Percentiles rank a stretch among this genome's conserved stretches.
Conservation (phyloP, 148 eudicot genomes). For the Simmondsia chinensis region DNA sequence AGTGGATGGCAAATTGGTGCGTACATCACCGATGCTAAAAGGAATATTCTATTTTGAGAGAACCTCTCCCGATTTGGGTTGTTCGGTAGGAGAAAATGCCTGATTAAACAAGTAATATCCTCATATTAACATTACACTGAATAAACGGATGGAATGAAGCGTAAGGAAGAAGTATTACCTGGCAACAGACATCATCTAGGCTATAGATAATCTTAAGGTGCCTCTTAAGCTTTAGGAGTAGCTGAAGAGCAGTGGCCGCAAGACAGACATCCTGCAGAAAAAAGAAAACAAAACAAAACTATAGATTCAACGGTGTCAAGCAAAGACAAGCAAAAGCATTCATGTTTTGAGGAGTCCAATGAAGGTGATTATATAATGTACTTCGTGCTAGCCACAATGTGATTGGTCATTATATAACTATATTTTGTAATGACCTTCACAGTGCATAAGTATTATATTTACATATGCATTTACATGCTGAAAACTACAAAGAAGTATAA, state of each 20-base stretch:
- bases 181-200: conserved; percentile 86
- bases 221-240: conserved; percentile 84
- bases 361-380: no score
- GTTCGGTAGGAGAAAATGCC: conserved; percentile 89
- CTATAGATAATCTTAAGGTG: conserved; percentile 78
- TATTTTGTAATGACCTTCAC: no score
- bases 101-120: conserved; percentile 14
- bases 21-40: conserved; percentile 40
- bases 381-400: no score
- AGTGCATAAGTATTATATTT: no score
- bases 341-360: neutral
- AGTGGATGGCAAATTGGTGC: conserved; percentile 44
- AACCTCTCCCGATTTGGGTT: conserved; percentile 70
- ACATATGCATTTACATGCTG: no score
- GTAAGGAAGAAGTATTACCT: conserved; percentile 31
- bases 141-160: neutral
- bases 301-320: neutral
- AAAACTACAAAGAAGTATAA: no score
- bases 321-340: neutral
- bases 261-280: conserved; percentile 66
- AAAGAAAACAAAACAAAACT: conserved; percentile 4
- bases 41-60: conserved; percentile 71
- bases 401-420: no score
- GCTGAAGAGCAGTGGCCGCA: conserved; percentile 75
- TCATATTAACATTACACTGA: neutral